Conservation (phyloP, 495 filamentous ascomycete species). For the Tetracladium setigerum region DNA sequence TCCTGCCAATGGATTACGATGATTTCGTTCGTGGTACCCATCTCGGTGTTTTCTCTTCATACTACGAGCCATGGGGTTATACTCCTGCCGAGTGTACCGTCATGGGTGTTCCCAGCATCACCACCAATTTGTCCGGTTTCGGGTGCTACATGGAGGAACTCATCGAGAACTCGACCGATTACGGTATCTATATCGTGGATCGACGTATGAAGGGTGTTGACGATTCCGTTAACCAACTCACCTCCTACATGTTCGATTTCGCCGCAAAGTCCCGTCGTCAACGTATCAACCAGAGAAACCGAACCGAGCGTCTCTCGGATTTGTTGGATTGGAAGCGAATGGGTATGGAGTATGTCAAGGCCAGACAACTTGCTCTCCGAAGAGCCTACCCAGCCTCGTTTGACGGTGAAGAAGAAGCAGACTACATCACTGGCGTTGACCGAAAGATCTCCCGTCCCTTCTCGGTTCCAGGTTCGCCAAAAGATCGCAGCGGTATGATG, state of each 20-base stretch:
- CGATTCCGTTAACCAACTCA: constrained; percentile 92
- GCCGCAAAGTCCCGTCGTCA: constrained; percentile 89
- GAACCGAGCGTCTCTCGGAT: constrained; percentile 93
- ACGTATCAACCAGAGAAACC: constrained; percentile 96
- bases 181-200: constrained; percentile 98
- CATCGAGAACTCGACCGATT: constrained; percentile 95
- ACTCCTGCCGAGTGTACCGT: constrained; percentile 98
- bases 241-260: constrained; percentile 91
- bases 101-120: constrained; percentile 98
- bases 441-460: constrained; percentile 91
- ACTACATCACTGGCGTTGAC: constrained; percentile 81
- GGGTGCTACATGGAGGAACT: constrained; percentile 99
- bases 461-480: constrained; percentile 86
- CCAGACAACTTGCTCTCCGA: constrained; percentile 82
- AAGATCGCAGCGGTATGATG: constrained; percentile 94
- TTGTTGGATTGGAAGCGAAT: constrained; percentile 98
- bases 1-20: constrained; percentile 93
- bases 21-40: constrained; percentile 98
- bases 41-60: constrained; percentile 90
- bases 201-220: constrained; percentile 93
- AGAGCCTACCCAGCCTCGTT: constrained; percentile 89
- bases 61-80: constrained; percentile 99
- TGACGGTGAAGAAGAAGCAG: constrained; percentile 64
- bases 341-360: constrained; percentile 99
- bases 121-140: constrained; percentile 94